Percentiles rank a stretch among this genome's conserved stretches.
Conservation (phyloP, 148 eudicot genomes). For the Tetragonia tetragonoides region DNA sequence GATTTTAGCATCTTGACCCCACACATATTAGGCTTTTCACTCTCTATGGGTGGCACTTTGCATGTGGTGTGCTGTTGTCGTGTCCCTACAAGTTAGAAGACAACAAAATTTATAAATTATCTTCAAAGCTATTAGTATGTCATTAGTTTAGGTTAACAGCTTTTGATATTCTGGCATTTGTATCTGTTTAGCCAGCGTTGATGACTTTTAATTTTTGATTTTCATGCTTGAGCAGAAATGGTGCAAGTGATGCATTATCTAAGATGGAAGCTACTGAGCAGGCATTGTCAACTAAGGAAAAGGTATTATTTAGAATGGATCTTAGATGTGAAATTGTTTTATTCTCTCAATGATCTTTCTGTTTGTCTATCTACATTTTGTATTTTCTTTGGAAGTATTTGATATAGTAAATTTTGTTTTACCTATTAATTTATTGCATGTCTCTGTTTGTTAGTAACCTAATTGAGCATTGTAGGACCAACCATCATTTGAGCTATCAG, state of each 20-base stretch:
- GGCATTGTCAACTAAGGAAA: slow-evolving; percentile 68
- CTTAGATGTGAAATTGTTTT: neutral
- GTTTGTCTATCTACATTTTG: neutral
- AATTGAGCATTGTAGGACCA: slow-evolving; percentile 51
- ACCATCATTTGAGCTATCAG: slow-evolving; percentile 94
- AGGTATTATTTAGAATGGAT: slow-evolving; percentile 32
- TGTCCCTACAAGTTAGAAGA: too few species aligned
- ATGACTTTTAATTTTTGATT: neutral
- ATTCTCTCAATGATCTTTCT: neutral
- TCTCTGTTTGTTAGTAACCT: too few species aligned
- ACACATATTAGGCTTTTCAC: too few species aligned
- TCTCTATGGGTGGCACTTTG: too few species aligned
- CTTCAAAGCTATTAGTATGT: neutral
- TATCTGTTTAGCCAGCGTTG: neutral
- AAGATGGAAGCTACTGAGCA: slow-evolving; percentile 85
- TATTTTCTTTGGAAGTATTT: neutral
- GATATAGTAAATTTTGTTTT: neutral
- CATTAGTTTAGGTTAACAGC: neutral
- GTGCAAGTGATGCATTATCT: slow-evolving; percentile 62
- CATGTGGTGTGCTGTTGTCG: too few species aligned
- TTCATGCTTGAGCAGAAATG: slow-evolving; percentile 51
- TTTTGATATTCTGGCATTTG: neutral
- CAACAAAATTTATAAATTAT: neutral
- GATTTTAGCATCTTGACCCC: too few species aligned
- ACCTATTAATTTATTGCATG: too few species aligned